Evolutionary conservation across 371 early-diverging fungal species (phyloP), one percentile per base, ranked within the genome.

Genomic region (Coemansia sp.): DNA sequence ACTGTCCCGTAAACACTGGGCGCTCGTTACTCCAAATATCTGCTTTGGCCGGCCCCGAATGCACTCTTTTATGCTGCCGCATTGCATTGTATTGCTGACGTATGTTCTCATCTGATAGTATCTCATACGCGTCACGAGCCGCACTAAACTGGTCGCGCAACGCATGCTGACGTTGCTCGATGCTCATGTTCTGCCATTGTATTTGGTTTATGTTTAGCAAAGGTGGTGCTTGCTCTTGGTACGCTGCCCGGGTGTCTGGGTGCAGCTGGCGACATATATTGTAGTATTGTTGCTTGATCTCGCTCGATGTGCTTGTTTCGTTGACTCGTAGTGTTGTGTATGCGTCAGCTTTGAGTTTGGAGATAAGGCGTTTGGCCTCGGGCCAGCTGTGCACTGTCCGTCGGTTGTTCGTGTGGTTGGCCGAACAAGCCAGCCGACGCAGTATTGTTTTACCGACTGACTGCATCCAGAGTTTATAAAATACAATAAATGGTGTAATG

Each of bases 251-350:
- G 39, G 65, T 50, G 58, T 74, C 74, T 7, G 74, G 74, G 18
- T 74, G 74, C 30, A 74, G 66, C 33, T 74, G 54, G 0, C 74
- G 69, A 37, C 74, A 74, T 4, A 74, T 66, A 50, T 51, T 28
- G 66, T 69, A 74, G 70, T 74, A 74, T 48, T 59, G 52, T 23
- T 47, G 20, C 25, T 74, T 74, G 62, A 69, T 62, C 63, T 74
- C 74, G 21, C 26, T 53, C 2, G 18, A 7, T 11, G 59, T 47
- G 54, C 70, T 62, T 14, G 25, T 5, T 20, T 52, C 33, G 20
- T 21, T 40, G 11, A 62, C 59, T 6, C 74, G 70, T 21, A 74
- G 70, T 8, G 56, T 57, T 51, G 48, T 50, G 50, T 74, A 69
- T 16, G 66, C 66, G 16, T 40, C 63, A 59, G 12, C 16, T 42